A percentile compares a stretch with the other conserved stretches of the same genome.
Conservation (phyloP, 73 alveolate genomes). For the Paramecium caudatum region DNA sequence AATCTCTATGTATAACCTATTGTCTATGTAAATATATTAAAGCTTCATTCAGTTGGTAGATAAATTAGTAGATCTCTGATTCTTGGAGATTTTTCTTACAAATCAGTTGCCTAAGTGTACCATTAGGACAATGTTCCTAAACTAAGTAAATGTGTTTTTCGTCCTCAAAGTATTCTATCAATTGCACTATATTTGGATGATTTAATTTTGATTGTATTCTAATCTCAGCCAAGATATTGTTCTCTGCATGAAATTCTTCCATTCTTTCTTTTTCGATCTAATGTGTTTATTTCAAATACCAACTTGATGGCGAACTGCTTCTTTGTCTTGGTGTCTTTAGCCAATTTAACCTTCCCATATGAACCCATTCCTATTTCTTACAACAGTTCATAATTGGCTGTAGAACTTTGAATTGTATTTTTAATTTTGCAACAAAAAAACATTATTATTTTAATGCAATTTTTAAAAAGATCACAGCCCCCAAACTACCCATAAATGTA, state of each 20-base stretch:
- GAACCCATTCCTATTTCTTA: slow-evolving; percentile 40
- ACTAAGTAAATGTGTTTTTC: slow-evolving; percentile 27
- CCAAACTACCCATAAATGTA: slow-evolving; percentile 2
- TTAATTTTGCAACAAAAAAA: slow-evolving; percentile 29
- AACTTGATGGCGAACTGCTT: slow-evolving; percentile 10
- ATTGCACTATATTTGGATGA: slow-evolving; percentile 47
- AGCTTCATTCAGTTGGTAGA: slow-evolving; percentile 1
- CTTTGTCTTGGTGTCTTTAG: background rate
- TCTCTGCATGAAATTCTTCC: slow-evolving; percentile 53
- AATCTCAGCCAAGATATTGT: slow-evolving; percentile 7
- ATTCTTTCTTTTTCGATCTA: slow-evolving; percentile 15
- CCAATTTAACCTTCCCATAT: slow-evolving; percentile 21
- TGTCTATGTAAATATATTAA: slow-evolving; percentile 6
- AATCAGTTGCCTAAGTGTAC: background rate
- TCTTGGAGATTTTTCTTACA: background rate
- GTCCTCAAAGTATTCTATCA: slow-evolving; percentile 53
- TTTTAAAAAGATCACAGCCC: slow-evolving; percentile 27
- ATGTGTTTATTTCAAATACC: background rate
- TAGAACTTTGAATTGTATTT: background rate
- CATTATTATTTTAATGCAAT: slow-evolving; percentile 16
- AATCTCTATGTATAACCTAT: slow-evolving; percentile 5
- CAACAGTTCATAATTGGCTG: background rate
- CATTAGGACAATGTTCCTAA: slow-evolving; percentile 37
- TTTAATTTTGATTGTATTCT: background rate
- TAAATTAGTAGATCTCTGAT: background rate